A percentile compares a stretch with the other conserved stretches of the same genome.
These are phyloP conservation scores for Fomitiporia mediterranea DNA, from an alignment of 1,284 basidiomycete genomes.

Conservation along the genomic window DNA sequence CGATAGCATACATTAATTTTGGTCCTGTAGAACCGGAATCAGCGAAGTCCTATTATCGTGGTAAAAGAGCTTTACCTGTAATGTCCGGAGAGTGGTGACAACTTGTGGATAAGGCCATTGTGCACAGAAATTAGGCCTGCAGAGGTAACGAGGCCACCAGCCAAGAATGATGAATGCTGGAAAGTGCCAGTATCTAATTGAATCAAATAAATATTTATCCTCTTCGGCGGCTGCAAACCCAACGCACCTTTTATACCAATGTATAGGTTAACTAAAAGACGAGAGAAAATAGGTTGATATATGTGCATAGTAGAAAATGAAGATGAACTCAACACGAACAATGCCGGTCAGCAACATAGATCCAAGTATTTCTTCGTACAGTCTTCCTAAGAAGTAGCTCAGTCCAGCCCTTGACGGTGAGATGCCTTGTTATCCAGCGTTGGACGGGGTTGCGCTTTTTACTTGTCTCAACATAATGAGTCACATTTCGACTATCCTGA, in stretches of 20 bases:
- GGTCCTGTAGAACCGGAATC: not conserved
- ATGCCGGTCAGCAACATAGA: slow-evolving; percentile 48
- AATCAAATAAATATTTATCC: not conserved
- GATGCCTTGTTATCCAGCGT: slow-evolving; percentile 6
- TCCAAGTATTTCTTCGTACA: slow-evolving; percentile 60
- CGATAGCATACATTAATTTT: slow-evolving; percentile 42
- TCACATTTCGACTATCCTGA: slow-evolving; percentile 37
- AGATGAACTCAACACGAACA: slow-evolving; percentile 1
- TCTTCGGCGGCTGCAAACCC: not conserved
- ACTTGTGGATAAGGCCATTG: slow-evolving; percentile 55
- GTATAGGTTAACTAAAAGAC: slow-evolving; percentile 56
- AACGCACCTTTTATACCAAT: slow-evolving; percentile 60
- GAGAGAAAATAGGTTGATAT: not conserved
- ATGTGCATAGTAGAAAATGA: not conserved
- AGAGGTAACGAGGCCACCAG: slow-evolving; percentile 57
- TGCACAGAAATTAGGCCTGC: slow-evolving; percentile 68
- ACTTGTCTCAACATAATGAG: slow-evolving; percentile 44
- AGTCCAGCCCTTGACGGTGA: slow-evolving; percentile 12
- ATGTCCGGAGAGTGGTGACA: slow-evolving; percentile 67
- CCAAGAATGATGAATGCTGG: slow-evolving; percentile 66
- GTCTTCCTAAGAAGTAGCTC: slow-evolving; percentile 51
- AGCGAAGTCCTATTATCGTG: not conserved
- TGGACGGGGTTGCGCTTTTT: slow-evolving; percentile 31
- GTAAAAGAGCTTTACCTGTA: slow-evolving; percentile 39
- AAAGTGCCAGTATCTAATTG: slow-evolving; percentile 50